Evolutionary conservation across 108 stramenopile genomes (phyloP).

Genomic region (Ochromonas danica): DNA sequence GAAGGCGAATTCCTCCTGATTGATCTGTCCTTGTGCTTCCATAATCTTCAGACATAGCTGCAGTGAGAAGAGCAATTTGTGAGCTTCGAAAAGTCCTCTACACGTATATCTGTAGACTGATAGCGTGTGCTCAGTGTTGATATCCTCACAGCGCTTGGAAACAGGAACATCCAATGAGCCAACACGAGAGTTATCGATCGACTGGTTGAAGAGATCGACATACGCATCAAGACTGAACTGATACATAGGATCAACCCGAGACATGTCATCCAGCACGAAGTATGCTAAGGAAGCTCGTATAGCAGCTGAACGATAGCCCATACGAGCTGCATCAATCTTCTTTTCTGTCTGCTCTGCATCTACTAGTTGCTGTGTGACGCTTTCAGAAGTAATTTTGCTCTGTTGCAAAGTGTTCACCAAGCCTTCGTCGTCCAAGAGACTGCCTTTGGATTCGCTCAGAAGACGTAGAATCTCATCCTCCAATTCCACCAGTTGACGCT

Average conservation of each 20-base stretch:
- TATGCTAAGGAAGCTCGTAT: slow-evolving; percentile 63
- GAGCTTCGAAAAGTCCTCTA: slow-evolving; percentile 64
- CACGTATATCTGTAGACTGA: slow-evolving; percentile 65
- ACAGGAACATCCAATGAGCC: slow-evolving; percentile 38
- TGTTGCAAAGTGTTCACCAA: slow-evolving; percentile 65
- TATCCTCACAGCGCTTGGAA: slow-evolving; percentile 56
- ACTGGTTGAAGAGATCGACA: slow-evolving; percentile 61
- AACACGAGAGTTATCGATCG: slow-evolving; percentile 49
- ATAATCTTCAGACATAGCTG: slow-evolving; percentile 63
- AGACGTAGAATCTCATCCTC: slow-evolving; percentile 65
- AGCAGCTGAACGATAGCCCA: slow-evolving; percentile 63
- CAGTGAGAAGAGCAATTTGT: slow-evolving; percentile 62
- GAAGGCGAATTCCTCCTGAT: slow-evolving; percentile 60
- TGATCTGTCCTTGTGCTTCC: slow-evolving; percentile 55
- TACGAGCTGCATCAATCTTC: slow-evolving; percentile 59
- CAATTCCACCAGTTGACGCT: slow-evolving; percentile 61
- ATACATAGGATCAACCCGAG: slow-evolving; percentile 67
- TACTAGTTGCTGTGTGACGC: slow-evolving; percentile 60
- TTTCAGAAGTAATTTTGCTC: slow-evolving; percentile 62
- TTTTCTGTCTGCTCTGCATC: slow-evolving; percentile 63
- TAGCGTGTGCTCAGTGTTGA: slow-evolving; percentile 62
- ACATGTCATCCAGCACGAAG: slow-evolving; percentile 64
- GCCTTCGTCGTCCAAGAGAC: slow-evolving; percentile 60
- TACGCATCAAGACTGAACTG: slow-evolving; percentile 67
- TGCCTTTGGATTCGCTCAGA: slow-evolving; percentile 57